phyloP scores from a whole-genome alignment of 305 asterid species.

The Plantago coronopus region DNA sequence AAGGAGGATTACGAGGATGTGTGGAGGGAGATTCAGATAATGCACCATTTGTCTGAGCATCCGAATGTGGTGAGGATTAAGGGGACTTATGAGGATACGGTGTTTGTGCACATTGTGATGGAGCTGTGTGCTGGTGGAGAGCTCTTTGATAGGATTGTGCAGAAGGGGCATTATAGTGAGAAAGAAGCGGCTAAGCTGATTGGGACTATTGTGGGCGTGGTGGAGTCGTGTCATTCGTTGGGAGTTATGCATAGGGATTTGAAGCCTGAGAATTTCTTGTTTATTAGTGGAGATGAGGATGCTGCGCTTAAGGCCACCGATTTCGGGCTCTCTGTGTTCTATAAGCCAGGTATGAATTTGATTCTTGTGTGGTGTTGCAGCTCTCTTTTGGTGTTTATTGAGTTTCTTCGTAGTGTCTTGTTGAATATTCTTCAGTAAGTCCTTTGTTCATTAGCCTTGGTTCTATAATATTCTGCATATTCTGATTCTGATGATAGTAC shows the following conservation, averaged over 20 bases:
- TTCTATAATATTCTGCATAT: too few species aligned
- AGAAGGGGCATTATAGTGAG: slow-evolving; percentile 87
- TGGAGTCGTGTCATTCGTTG: slow-evolving; percentile 83
- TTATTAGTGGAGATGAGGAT: slow-evolving; percentile 61
- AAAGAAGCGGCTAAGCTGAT: slow-evolving; percentile 80
- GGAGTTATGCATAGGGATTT: slow-evolving; percentile 91
- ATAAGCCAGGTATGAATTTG: slow-evolving; percentile 96
- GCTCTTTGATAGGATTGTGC: slow-evolving; percentile 87
- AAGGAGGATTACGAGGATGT: slow-evolving; percentile 80
- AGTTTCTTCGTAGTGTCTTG: not conserved
- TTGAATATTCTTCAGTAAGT: too few species aligned
- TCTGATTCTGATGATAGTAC: too few species aligned
- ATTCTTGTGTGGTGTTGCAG: too few species aligned
- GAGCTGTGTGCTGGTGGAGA: slow-evolving; percentile 94
- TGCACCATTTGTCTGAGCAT: slow-evolving; percentile 91
- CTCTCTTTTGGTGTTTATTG: not conserved
- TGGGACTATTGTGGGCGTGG: slow-evolving; percentile 80
- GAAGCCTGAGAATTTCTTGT: slow-evolving; percentile 95
- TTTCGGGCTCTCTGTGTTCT: slow-evolving; percentile 91
- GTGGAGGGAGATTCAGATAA: slow-evolving; percentile 96
- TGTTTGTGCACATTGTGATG: slow-evolving; percentile 84
- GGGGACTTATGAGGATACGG: slow-evolving; percentile 79
- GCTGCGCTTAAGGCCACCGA: slow-evolving; percentile 88
- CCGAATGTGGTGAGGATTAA: slow-evolving; percentile 83
- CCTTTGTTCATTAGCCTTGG: too few species aligned